phyloP scores from a whole-genome alignment of 1,284 basidiomycete species.

The Leccinum variabile region DNA sequence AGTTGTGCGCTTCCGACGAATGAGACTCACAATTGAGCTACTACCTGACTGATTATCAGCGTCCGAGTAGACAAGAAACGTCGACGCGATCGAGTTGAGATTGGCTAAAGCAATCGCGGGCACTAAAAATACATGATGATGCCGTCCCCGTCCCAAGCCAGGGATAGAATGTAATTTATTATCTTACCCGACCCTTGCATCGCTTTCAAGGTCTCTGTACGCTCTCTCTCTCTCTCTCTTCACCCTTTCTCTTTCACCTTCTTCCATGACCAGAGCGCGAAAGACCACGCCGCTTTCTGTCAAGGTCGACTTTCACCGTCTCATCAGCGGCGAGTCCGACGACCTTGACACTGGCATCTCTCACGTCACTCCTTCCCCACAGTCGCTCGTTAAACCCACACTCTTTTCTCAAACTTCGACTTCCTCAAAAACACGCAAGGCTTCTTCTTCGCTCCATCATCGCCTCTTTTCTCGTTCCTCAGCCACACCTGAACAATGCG shows the following conservation, averaged over 20 bases:
- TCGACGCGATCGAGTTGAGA: background rate
- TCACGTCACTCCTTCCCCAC: slow-evolving; percentile 9
- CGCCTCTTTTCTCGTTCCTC: slow-evolving; percentile 33
- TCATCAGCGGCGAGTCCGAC: slow-evolving; percentile 31
- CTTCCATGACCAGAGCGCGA: slow-evolving; percentile 30
- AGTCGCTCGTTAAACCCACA: slow-evolving; percentile 25
- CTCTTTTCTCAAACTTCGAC: slow-evolving; percentile 21
- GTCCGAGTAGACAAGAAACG: background rate
- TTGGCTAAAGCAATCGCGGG: background rate
- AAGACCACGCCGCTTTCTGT: slow-evolving; percentile 30
- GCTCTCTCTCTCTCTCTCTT: slow-evolving; percentile 7
- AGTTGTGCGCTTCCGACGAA: background rate
- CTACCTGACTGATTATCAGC: background rate
- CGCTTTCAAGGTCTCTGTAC: slow-evolving; percentile 10
- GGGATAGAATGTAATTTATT: background rate
- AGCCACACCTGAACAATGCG: slow-evolving; percentile 10
- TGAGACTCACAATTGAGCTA: background rate
- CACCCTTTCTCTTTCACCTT: slow-evolving; percentile 2
- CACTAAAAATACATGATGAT: background rate
- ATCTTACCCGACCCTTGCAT: slow-evolving; percentile 23
- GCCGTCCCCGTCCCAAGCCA: background rate
- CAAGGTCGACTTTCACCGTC: slow-evolving; percentile 34
- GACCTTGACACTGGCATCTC: slow-evolving; percentile 23
- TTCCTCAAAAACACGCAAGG: slow-evolving; percentile 17
- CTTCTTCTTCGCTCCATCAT: slow-evolving; percentile 32